Evolutionary conservation across 169 alveolate genomes (phyloP).

Genomic region (Babesia bigemina): DNA sequence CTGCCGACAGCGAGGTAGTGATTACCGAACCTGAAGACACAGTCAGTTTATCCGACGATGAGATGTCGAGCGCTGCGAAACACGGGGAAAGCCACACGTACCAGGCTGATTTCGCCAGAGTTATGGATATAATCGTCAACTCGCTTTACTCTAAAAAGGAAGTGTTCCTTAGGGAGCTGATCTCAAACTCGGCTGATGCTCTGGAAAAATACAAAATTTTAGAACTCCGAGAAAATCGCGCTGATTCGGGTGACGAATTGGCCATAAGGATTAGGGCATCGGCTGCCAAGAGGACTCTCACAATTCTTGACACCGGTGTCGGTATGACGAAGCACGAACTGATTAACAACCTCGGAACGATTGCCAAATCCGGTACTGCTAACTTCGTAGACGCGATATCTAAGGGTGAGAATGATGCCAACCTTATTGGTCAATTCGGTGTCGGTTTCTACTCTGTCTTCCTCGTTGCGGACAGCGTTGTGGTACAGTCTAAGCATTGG

Average conservation of each 20-base stretch:
- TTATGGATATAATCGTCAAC: slow-evolving; percentile 99
- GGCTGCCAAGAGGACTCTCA: slow-evolving; percentile 90
- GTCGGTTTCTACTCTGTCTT: slow-evolving; percentile 99
- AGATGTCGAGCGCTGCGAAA: slow-evolving; percentile 48
- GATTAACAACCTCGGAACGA: slow-evolving; percentile 98
- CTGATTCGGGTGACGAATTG: slow-evolving; percentile 68
- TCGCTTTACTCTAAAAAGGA: slow-evolving; percentile 98
- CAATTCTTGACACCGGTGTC: slow-evolving; percentile 97
- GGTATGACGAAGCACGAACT: slow-evolving; percentile 99
- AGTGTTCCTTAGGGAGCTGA: slow-evolving; percentile 95
- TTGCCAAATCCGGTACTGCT: slow-evolving; percentile 99
- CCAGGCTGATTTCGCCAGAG: slow-evolving; percentile 97
- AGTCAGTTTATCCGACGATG: slow-evolving; percentile 42
- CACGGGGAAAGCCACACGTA: slow-evolving; percentile 80
- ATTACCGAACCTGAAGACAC: slow-evolving; percentile 59
- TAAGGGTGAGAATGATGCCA: slow-evolving; percentile 92
- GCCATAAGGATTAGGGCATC: slow-evolving; percentile 92
- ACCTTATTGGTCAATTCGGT: slow-evolving; percentile 99
- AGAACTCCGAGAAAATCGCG: slow-evolving; percentile 67
- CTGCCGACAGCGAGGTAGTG: background rate
- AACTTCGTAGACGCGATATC: slow-evolving; percentile 97
- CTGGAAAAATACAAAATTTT: slow-evolving; percentile 92
- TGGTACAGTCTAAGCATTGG: slow-evolving; percentile 90
- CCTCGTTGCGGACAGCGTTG: slow-evolving; percentile 98
- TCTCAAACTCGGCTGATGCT: slow-evolving; percentile 99